Evolutionary conservation across 306 rosid species (phyloP).

Genomic region (Vachellia pachyceras): DNA sequence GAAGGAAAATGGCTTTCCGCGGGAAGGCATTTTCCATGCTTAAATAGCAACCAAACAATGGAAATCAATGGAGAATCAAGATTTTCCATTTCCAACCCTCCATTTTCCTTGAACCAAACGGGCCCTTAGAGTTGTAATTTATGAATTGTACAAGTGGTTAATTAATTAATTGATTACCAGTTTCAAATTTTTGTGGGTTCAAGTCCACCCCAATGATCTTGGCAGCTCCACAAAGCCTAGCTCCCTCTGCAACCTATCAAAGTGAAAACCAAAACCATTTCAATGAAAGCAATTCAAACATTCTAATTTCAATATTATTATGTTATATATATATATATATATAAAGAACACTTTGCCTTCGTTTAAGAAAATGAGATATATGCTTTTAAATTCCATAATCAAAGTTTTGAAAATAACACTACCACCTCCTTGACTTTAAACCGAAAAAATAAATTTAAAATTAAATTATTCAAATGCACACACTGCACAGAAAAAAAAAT

Average conservation of each 20-base stretch:
- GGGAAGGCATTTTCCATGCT: too few relatives aligned
- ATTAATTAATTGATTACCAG: conserved; percentile 57
- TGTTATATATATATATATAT: too few relatives aligned
- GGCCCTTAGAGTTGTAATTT: neutral
- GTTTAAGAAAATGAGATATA: neutral
- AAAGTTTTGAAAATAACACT: neutral
- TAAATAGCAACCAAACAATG: too few relatives aligned
- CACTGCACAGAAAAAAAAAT: too few relatives aligned
- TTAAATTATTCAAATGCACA: too few relatives aligned
- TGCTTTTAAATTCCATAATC: neutral
- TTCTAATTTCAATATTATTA: neutral
- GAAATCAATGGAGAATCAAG: too few relatives aligned
- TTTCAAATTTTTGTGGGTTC: conserved; percentile 66
- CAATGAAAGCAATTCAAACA: neutral
- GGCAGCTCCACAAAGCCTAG: conserved; percentile 83
- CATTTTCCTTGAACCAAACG: too few relatives aligned
- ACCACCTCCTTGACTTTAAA: neutral
- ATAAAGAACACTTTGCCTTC: neutral
- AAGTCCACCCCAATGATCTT: conserved; percentile 86
- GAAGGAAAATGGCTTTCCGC: too few relatives aligned
- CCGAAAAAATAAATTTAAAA: neutral
- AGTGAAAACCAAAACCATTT: neutral
- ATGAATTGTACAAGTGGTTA: neutral
- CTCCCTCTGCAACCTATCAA: conserved; percentile 86
- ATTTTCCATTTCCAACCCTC: too few relatives aligned